Evolutionary conservation across 352 stramenopile species (phyloP).

Genomic region (Aphanomyces stellatus): DNA sequence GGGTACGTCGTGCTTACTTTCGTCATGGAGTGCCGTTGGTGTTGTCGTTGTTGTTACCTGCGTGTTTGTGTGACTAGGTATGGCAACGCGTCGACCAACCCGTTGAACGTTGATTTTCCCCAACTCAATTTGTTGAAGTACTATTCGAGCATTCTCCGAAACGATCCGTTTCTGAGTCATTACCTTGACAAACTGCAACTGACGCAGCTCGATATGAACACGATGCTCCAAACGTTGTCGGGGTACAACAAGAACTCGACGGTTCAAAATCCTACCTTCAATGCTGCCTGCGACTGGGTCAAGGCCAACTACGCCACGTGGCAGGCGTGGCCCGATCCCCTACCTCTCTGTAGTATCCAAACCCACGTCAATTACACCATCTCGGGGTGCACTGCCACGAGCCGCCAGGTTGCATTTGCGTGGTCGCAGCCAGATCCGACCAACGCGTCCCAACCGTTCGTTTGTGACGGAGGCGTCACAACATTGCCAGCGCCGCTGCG

Average conservation of each 20-base stretch:
- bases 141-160: background rate
- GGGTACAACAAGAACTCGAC: slow-evolving; percentile 10
- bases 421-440: slow-evolving; percentile 34
- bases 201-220: slow-evolving; percentile 33
- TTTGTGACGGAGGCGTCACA: slow-evolving; percentile 32
- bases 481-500: slow-evolving; percentile 22
- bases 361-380: slow-evolving; percentile 27
- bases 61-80: slow-evolving; percentile 18
- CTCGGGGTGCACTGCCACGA: slow-evolving; percentile 25
- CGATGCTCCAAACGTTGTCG: slow-evolving; percentile 27
- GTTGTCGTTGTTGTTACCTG: no score
- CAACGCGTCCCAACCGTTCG: slow-evolving; percentile 27
- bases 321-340: slow-evolving; percentile 31
- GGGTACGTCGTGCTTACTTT: no score
- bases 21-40: no score
- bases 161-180: slow-evolving; percentile 10
- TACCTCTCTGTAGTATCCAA: slow-evolving; percentile 33
- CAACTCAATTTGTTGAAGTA: slow-evolving; percentile 33
- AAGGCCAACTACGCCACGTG: slow-evolving; percentile 45
- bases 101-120: slow-evolving; percentile 36
- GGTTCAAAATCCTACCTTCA: slow-evolving; percentile 29
- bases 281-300: slow-evolving; percentile 38
- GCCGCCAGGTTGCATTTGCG: slow-evolving; percentile 25
- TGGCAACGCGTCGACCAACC: slow-evolving; percentile 35
- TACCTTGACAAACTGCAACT: slow-evolving; percentile 28